These are phyloP conservation scores for Corylus avellana DNA, from an alignment of 306 rosid species.

Conservation along the genomic window DNA sequence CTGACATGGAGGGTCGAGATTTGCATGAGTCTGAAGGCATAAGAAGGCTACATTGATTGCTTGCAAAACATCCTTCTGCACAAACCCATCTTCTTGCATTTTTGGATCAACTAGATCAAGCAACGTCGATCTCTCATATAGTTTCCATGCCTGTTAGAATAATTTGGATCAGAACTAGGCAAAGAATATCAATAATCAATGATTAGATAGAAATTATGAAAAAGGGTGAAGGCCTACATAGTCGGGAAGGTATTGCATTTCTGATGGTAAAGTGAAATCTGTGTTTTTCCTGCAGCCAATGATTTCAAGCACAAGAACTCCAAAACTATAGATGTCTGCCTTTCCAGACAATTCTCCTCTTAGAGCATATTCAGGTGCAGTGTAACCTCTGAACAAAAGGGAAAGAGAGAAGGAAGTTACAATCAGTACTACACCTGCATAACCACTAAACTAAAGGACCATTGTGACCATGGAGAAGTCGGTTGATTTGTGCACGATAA, in stretches of 20 bases:
- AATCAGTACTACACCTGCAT: background rate
- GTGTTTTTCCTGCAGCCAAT: constrained; percentile 79
- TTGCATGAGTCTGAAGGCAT: constrained; percentile 73
- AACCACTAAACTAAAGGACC: background rate
- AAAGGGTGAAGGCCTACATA: constrained; percentile 44
- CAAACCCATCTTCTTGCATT: constrained; percentile 49
- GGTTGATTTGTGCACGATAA: background rate
- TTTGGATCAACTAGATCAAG: constrained; percentile 63
- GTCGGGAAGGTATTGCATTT: constrained; percentile 89
- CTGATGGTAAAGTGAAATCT: constrained; percentile 68
- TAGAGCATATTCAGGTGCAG: constrained; percentile 94
- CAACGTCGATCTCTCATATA: constrained; percentile 54
- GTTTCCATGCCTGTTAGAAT: constrained; percentile 67
- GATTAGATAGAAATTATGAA: too few species aligned
- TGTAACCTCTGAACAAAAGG: constrained; percentile 62
- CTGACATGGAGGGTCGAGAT: constrained; percentile 84
- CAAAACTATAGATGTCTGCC: constrained; percentile 91
- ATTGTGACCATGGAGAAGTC: background rate
- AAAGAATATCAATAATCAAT: background rate
- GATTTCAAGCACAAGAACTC: constrained; percentile 90
- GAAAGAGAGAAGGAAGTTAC: constrained; percentile 6
- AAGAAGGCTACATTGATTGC: constrained; percentile 70
- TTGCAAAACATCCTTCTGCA: constrained; percentile 62
- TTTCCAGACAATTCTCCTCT: constrained; percentile 86
- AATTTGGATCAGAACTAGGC: background rate